Evolutionary conservation across 345 rosid species (phyloP), one percentile per base, ranked within the genome.

Genomic region (Corchorus olitorius): DNA sequence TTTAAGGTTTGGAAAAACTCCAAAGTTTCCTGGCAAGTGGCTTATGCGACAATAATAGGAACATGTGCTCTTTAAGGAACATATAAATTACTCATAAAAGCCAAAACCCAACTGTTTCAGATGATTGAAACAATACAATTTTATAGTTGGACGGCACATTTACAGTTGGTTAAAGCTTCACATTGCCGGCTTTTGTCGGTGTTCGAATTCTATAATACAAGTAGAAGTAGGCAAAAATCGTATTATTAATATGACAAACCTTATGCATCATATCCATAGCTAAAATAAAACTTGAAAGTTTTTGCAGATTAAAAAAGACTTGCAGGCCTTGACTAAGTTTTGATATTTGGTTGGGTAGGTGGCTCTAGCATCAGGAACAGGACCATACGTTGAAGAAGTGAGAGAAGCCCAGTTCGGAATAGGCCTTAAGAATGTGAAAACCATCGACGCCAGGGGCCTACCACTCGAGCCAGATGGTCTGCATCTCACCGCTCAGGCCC

Each of bases 401-500:
- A 89, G 99, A 65, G 75, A 85, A 81, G 92, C 90, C 11, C 98
- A 93, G 70, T 58, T 90, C 8, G 79, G 76, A 39, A 79, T 84
- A 22, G 79, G 76, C 27, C 66, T 89, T 7, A 82, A 77, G 17
- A 89, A 95, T 45, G 90, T 92, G 82, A 76, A 78, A 20, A 81
- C 89, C 60, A 91, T 92, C 27, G 98, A 90, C 37, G 96, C 96
- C 22, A 87, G 81, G 87, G 97, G 97, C 14, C 83, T 92, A 61
- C 85, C 85, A 4, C 89, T 95, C 1, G 88, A 86, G 75, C 91
- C 89, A 1, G 98, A 89, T 63, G 80, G 84, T 66, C 87, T 92
- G 72, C 99, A 95, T 79, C 88, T 95, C 34, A 84, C 97, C n/a
- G 86, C 97, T 48, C 70, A 80, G 6, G 75, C 92, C 41, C 92